These are phyloP conservation scores for Tulasnella calospora DNA, from an alignment of 768 basidiomycete genomes.

Conservation along the genomic window DNA sequence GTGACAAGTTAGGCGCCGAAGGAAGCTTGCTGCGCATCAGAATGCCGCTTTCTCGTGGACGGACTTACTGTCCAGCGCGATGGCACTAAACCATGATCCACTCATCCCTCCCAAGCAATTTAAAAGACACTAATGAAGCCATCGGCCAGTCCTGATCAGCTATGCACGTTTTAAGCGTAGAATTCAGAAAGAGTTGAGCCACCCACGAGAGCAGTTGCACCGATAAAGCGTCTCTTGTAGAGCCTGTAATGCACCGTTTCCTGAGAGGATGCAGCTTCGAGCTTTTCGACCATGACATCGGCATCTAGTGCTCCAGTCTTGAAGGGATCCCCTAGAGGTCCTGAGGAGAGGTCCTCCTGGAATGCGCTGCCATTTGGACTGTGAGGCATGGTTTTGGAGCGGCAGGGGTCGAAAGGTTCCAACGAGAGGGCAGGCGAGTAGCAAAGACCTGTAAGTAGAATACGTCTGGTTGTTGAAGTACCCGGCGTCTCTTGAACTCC, in stretches of 20 bases:
- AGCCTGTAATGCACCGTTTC: constrained; percentile 48
- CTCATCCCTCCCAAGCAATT: constrained; percentile 61
- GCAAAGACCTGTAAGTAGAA: background rate
- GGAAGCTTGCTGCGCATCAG: background rate
- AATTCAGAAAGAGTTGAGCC: background rate
- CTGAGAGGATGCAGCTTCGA: background rate
- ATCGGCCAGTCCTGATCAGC: background rate
- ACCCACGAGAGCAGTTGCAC: constrained; percentile 57
- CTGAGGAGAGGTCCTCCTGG: background rate
- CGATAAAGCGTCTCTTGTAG: constrained; percentile 65
- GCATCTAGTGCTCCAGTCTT: background rate
- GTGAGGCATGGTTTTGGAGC: background rate
- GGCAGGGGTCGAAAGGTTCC: background rate
- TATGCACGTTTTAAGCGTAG: background rate
- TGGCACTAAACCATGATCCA: constrained; percentile 83
- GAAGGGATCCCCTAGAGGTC: background rate
- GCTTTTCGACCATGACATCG: background rate
- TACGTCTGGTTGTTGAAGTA: background rate
- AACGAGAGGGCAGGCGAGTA: background rate
- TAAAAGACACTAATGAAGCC: constrained; percentile 37
- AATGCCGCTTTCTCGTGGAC: background rate
- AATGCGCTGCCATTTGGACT: constrained; percentile 1
- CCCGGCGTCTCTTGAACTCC: background rate
- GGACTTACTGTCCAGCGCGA: constrained; percentile 57
- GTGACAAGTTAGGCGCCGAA: background rate